Conservation (phyloP, 2,329 filamentous ascomycete species). For the Ceratocystis cacaofunesta region DNA sequence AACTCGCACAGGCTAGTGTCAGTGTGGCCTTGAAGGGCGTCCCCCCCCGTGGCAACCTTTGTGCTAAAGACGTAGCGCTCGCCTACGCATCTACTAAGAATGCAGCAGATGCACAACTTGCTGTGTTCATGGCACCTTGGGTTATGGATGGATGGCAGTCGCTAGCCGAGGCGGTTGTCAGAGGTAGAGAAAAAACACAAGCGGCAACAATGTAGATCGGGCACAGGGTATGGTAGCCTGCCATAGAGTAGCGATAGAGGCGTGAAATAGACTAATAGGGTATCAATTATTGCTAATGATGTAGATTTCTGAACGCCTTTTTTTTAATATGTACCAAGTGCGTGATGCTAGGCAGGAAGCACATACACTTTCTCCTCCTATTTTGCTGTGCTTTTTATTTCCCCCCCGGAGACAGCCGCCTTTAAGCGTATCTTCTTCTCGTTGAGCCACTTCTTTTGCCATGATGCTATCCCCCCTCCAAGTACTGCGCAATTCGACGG, state of each 20-base stretch:
- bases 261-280: not conserved
- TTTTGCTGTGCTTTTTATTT: not conserved
- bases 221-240: not conserved
- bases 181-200: not conserved
- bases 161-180: slow-evolving; percentile 29
- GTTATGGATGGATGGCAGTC: slow-evolving; percentile 47
- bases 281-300: not conserved
- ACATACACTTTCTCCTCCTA: not conserved
- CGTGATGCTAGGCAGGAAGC: not conserved
- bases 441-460: slow-evolving; percentile 65
- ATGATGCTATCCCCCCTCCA: slow-evolving; percentile 73
- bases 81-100: slow-evolving; percentile 62
- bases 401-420: slow-evolving; percentile 34
- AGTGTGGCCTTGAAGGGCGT: slow-evolving; percentile 56
- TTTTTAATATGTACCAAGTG: not conserved
- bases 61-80: slow-evolving; percentile 52
- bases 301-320: not conserved
- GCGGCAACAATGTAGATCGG: not conserved
- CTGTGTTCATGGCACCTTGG: slow-evolving; percentile 75
- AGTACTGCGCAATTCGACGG: slow-evolving; percentile 52
- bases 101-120: slow-evolving; percentile 59
- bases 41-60: slow-evolving; percentile 55
- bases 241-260: not conserved
- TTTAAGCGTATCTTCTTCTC: slow-evolving; percentile 55
- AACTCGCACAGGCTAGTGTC: slow-evolving; percentile 54